Evolutionary conservation across 2,329 filamentous ascomycete species (phyloP), one percentile per base, ranked within the genome.

Genomic region (Zymoseptoria brevis): DNA sequence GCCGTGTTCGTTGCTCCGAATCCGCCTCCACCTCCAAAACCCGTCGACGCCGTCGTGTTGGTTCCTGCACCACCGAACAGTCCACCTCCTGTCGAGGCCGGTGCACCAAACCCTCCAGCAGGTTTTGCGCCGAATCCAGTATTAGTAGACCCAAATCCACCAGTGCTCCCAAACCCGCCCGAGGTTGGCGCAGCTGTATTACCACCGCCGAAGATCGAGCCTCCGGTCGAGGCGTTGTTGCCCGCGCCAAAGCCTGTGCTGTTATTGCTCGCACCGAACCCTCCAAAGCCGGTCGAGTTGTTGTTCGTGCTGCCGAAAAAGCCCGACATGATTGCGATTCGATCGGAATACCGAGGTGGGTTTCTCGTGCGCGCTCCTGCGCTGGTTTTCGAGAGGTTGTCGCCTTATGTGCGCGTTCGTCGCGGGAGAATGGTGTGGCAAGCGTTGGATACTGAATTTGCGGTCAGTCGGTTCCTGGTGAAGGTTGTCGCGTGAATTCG

Each of bases 301-400:
- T 62, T 62, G 54, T 63, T 65, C 55, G 61, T 68, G 50, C 59
- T 63, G 50, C 56, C 58, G 55, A 62, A 65, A 53, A 66, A 68
- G 30, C 64, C 62, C 11, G 63, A 64, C 64, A 66, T 64, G 4
- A n/a, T 59, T 53, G 21, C 41, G 16, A n/a, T 19, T 53, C 53
- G 30, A 19, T 51, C 24, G 48, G 19, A 48, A 29, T 19, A 51
- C 51, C 22, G 19, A 26, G 49, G 19, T 21, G 50, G 16, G 41
- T 21, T 29, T 13, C 8, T 53, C 60, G 41, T 53, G 49, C 55
- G 64, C 65, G 65, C 72, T 56, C 70, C 76, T 52, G 75, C 78
- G 63, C 64, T 62, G 30, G 35, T 41, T 22, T 19, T 50, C 24
- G 77, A 78, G 59, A 75, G 76, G 19, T 8, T 30, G 8, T 29